Evolutionary conservation across 371 early-diverging fungal species (phyloP).

Genomic region (Lichtheimia corymbifera): DNA sequence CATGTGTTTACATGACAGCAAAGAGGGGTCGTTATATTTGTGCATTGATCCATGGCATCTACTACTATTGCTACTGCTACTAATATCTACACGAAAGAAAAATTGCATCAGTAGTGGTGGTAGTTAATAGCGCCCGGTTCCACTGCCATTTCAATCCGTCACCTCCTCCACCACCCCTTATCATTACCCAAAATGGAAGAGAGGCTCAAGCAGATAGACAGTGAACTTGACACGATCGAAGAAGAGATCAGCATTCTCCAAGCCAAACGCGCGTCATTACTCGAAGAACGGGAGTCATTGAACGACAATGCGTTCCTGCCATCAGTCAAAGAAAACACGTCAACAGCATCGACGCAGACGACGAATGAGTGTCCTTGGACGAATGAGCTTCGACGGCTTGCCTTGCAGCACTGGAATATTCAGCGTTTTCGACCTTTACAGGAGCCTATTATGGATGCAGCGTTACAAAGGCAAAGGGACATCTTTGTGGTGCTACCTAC

Average conservation of each 20-base stretch:
- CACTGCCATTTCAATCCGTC: too few relatives aligned
- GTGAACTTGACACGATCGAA: slow-evolving; percentile 25
- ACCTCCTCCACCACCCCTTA: too few relatives aligned
- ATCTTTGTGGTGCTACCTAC: slow-evolving; percentile 88
- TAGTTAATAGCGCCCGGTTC: too few relatives aligned
- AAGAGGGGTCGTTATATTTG: too few relatives aligned
- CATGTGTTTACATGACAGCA: too few relatives aligned
- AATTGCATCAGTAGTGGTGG: too few relatives aligned
- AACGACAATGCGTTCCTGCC: neutral
- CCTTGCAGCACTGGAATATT: slow-evolving; percentile 52
- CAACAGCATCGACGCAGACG: slow-evolving; percentile 25
- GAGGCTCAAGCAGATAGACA: slow-evolving; percentile 12
- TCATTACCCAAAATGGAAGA: neutral
- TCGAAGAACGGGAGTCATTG: slow-evolving; percentile 1
- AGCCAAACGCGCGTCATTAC: slow-evolving; percentile 8
- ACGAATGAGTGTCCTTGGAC: slow-evolving; percentile 57
- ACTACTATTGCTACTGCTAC: too few relatives aligned
- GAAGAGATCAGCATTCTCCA: slow-evolving; percentile 15
- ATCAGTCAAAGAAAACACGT: slow-evolving; percentile 1
- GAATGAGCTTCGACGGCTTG: slow-evolving; percentile 26
- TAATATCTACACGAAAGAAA: too few relatives aligned
- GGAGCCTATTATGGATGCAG: slow-evolving; percentile 74
- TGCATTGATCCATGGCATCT: too few relatives aligned
- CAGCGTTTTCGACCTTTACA: slow-evolving; percentile 71
- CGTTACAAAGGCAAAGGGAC: slow-evolving; percentile 66